Base-by-base conservation (phyloP, 2,329 filamentous ascomycete genomes). In the Allantophomopsis cytisporea region DNA sequence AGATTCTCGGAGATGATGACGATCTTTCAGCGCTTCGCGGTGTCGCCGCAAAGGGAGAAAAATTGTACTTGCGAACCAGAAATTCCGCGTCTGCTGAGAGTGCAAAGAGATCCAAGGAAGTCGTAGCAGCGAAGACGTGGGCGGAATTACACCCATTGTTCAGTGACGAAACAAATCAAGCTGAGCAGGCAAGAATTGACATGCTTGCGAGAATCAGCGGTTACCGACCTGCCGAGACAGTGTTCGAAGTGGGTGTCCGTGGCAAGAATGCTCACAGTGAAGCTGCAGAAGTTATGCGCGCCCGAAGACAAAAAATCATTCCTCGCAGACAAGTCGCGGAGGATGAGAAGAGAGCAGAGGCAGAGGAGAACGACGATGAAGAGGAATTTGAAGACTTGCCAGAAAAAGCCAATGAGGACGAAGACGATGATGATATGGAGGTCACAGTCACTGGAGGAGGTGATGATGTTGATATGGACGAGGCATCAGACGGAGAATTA, bases 31-130 rank as follows among this genome's bases (percentile, higher is more conserved):
- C 70, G 2, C 71, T 95, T 44, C 76, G 80, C 16, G 65, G 63
- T 10, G 89, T 98, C 6, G 79, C 87, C 0, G 67, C 63, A 16
- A 94, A 95, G 58, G 93, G 89, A 45, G 89, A 98, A 60, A 93
- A 84, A 59, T 76, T 95, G 12, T 98, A 98, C 55, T 69, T 88
- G 50, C 83, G 80, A 51, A 95, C 91, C 1, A 76, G 89, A 31
- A 91, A 94, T 53, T 81, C 88, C 6, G 91, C 93, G 4, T 94
- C 89, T 2, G 76, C 71, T 35, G 85, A 95, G 60, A 95, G 88
- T 55, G 89, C 87, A 7, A 93, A 89, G 59, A 73, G 91, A 31
- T 75, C 87, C 2, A 87, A 89, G 52, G 77, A 86, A 46, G 60
- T 95, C 13, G 76, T 87, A 2, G 64, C 73, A 4, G 77, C 78